phyloP scores from a whole-genome alignment of 1,284 basidiomycete species.

The Naganishia cerealis region DNA sequence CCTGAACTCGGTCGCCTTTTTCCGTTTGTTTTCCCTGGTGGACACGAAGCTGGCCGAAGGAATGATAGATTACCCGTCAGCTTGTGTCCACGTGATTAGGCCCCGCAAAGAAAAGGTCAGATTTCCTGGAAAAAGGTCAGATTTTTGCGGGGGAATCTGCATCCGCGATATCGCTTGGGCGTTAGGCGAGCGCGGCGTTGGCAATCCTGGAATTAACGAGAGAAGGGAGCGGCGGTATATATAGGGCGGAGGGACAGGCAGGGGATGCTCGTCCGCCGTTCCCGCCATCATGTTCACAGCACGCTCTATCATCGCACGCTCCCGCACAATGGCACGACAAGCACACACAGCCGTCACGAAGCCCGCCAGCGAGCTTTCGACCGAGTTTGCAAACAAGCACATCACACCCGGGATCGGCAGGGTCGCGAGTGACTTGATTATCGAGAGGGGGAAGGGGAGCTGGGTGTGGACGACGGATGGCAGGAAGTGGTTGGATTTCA shows the following conservation, averaged over 20 bases:
- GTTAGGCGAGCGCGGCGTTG: conserved; percentile 3
- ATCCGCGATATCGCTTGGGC: conserved; percentile 11
- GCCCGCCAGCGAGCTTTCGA: conserved; percentile 33
- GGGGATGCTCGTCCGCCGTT: not conserved
- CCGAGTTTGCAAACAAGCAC: conserved; percentile 43
- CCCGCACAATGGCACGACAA: conserved; percentile 14
- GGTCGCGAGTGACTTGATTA: conserved; percentile 61
- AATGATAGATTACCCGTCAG: not conserved
- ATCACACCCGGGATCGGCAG: conserved; percentile 47
- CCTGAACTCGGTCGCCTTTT: not conserved
- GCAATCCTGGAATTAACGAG: conserved; percentile 6
- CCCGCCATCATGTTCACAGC: conserved; percentile 10
- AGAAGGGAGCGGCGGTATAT: not conserved
- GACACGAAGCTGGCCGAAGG: not conserved
- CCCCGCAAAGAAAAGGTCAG: conserved; percentile 8
- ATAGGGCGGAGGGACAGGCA: not conserved
- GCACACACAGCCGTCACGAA: conserved; percentile 28
- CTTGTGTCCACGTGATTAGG: not conserved
- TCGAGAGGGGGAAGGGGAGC: conserved; percentile 74
- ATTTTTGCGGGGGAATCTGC: conserved; percentile 1
- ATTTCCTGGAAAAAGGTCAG: conserved; percentile 17
- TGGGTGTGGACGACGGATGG: conserved; percentile 67
- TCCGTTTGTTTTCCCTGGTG: not conserved
- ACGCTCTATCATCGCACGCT: conserved; percentile 4
- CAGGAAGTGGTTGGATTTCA: conserved; percentile 74